Conservation (phyloP, 202 grass and related monocot species). For the Digitaria exilis region DNA sequence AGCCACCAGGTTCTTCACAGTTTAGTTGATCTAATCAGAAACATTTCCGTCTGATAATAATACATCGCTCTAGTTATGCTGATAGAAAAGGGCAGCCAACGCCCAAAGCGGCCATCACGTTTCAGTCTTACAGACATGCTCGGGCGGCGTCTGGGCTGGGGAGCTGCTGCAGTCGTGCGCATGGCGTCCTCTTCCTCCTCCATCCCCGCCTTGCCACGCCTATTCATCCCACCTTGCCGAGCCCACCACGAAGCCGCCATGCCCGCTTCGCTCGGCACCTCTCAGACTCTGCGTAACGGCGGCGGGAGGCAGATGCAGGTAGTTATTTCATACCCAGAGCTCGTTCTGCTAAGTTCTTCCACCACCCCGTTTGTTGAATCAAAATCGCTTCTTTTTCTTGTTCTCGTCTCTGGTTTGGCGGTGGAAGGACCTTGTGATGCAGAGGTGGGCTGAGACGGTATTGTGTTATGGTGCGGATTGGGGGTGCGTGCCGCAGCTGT, state of each 20-base stretch:
- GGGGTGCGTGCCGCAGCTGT: conserved; percentile 68
- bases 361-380: background rate
- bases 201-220: background rate
- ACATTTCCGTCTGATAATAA: background rate
- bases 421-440: conserved; percentile 35
- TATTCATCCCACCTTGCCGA: background rate
- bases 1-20: background rate
- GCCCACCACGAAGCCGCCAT: conserved; percentile 8
- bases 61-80: background rate
- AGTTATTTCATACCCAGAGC: background rate
- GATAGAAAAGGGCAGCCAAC: background rate
- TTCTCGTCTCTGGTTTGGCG: background rate
- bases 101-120: conserved; percentile 6
- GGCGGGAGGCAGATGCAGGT: conserved; percentile 32
- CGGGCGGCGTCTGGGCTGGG: background rate
- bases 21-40: background rate
- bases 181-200: conserved; percentile 36
- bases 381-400: background rate
- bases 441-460: conserved; percentile 60
- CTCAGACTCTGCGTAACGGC: background rate
- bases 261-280: too few relatives aligned
- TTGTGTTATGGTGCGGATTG: conserved; percentile 61
- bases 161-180: conserved; percentile 6
- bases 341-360: background rate
- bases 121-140: background rate